These are phyloP conservation scores for Nannochloropsis granulata DNA, from an alignment of 108 stramenopile species.

Conservation along the genomic window DNA sequence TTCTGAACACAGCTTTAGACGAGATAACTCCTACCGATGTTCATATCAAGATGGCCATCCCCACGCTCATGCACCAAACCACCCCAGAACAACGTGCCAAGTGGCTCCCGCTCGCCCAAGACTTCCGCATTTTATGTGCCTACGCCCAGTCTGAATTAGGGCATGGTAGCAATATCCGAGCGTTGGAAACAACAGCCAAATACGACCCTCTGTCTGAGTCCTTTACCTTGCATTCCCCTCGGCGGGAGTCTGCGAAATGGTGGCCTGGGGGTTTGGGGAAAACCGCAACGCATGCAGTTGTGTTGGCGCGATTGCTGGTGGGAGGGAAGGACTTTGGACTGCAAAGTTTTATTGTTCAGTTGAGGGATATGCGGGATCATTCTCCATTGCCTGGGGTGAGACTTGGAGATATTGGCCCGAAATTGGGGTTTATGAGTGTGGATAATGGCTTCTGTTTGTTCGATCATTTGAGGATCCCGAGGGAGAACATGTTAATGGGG, in stretches of 20 bases:
- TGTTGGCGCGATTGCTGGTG: slow-evolving; percentile 85
- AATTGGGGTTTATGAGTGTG: slow-evolving; percentile 86
- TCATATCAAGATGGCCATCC: slow-evolving; percentile 31
- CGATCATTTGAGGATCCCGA: slow-evolving; percentile 61
- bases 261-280: slow-evolving; percentile 88
- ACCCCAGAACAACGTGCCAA: slow-evolving; percentile 52
- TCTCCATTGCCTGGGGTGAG: slow-evolving; percentile 60
- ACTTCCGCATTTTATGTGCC: slow-evolving; percentile 83
- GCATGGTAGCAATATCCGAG: slow-evolving; percentile 77
- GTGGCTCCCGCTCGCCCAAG: slow-evolving; percentile 75
- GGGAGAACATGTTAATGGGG: slow-evolving; percentile 66
- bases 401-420: slow-evolving; percentile 88
- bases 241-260: slow-evolving; percentile 52
- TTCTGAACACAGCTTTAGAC: slow-evolving; percentile 14
- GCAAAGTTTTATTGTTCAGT: slow-evolving; percentile 83
- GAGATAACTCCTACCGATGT: slow-evolving; percentile 30
- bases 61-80: slow-evolving; percentile 21
- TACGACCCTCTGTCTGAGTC: slow-evolving; percentile 39
- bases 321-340: slow-evolving; percentile 57
- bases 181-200: slow-evolving; percentile 83
- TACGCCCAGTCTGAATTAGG: slow-evolving; percentile 91
- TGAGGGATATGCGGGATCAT: slow-evolving; percentile 58
- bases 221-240: background rate
- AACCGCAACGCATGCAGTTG: slow-evolving; percentile 89
- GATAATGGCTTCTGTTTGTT: slow-evolving; percentile 86